Evolutionary conservation across 768 basidiomycete species (phyloP).

Genomic region (Boletus reticulatus): DNA sequence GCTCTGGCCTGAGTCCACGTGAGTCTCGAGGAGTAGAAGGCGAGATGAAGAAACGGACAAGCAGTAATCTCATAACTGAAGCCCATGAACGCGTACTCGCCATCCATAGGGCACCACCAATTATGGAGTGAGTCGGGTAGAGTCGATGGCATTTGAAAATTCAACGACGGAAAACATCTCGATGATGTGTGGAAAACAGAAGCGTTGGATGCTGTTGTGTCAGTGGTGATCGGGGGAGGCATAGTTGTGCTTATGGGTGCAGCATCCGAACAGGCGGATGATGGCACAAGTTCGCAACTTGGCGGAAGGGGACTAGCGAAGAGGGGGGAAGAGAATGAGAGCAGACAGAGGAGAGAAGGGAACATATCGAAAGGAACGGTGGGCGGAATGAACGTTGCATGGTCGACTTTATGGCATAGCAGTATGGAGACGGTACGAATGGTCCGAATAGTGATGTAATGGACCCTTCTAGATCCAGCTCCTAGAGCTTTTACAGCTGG

Average conservation of each 20-base stretch:
- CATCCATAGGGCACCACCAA: constrained; percentile 65
- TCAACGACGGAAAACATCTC: constrained; percentile 38
- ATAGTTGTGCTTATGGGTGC: no score
- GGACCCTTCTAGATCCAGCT: no score
- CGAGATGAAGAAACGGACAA: constrained; percentile 39
- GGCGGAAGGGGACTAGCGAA: constrained; percentile 13
- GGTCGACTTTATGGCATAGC: constrained; percentile 9
- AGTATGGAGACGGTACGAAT: no score
- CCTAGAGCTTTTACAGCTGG: no score
- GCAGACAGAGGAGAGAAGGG: background rate
- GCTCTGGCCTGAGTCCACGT: constrained; percentile 51
- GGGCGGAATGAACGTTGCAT: background rate
- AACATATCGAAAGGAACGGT: constrained; percentile 8
- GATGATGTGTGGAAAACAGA: background rate
- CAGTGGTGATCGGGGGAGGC: no score
- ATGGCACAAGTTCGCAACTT: constrained; percentile 1
- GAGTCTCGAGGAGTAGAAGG: background rate
- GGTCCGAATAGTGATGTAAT: no score
- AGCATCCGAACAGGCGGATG: background rate
- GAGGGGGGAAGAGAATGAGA: constrained; percentile 8
- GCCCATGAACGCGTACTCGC: constrained; percentile 75
- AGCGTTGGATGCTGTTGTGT: no score
- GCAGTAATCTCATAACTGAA: constrained; percentile 73
- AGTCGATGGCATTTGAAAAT: constrained; percentile 54
- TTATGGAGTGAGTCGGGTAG: constrained; percentile 43